A percentile compares a stretch with the other conserved stretches of the same genome.
Evolutionary conservation across 1,284 basidiomycete species (phyloP).

Genomic region (Melampsora americana): DNA sequence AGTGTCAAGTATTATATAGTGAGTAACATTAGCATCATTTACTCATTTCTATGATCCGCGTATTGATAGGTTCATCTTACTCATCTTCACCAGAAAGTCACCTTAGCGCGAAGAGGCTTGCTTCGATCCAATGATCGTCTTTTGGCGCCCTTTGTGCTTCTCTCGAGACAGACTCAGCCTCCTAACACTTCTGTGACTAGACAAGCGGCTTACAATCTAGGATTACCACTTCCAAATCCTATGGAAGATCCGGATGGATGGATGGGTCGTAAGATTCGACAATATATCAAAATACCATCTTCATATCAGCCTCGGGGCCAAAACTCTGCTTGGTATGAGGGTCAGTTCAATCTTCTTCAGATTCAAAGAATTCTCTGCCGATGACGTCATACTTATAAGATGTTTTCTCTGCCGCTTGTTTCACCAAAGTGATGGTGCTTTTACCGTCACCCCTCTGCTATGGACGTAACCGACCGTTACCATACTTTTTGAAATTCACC

Average conservation of each 20-base stretch:
- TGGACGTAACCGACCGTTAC: background rate
- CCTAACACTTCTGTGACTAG: background rate
- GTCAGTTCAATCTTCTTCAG: background rate
- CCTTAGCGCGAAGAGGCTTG: constrained; percentile 7
- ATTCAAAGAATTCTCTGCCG: background rate
- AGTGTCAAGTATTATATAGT: constrained; percentile 15
- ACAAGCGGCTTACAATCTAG: background rate
- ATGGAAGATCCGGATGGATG: constrained; percentile 24
- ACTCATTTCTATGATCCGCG: background rate
- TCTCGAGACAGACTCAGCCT: constrained; percentile 6
- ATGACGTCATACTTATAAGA: background rate
- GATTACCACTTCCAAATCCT: constrained; percentile 14
- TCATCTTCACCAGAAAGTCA: constrained; percentile 10
- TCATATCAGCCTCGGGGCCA: background rate
- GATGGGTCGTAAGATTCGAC: constrained; percentile 23
- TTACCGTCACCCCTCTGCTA: constrained; percentile 15
- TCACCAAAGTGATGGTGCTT: constrained; percentile 12
- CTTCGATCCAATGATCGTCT: constrained; percentile 8
- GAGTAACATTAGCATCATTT: background rate
- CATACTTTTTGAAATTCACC: constrained; percentile 17
- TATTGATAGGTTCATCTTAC: background rate
- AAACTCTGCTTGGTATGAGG: constrained; percentile 10
- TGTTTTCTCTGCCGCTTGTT: background rate
- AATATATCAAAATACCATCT: constrained; percentile 16
- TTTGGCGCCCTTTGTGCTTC: constrained; percentile 9